A percentile compares a stretch with the other conserved stretches of the same genome.
phyloP scores from a whole-genome alignment of 2,329 filamentous ascomycete species.

The Huntiella omanensis region DNA sequence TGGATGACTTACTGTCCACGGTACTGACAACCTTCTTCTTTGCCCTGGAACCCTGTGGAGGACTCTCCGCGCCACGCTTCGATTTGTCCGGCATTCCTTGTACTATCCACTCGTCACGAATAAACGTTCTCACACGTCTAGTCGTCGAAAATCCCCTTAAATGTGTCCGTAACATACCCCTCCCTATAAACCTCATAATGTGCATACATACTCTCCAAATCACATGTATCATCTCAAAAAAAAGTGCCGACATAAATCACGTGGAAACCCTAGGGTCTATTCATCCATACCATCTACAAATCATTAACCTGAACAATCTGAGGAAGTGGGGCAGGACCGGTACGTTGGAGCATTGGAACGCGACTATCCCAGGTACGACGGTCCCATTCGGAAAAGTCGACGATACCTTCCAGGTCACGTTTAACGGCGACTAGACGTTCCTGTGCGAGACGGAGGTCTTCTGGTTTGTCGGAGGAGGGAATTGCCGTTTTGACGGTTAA shows the following conservation, averaged over 20 bases:
- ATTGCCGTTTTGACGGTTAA: conserved; percentile 35
- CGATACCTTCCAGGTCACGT: conserved; percentile 30
- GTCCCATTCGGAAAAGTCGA: conserved; percentile 33
- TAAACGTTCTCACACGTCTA: too few relatives aligned
- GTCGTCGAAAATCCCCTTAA: too few relatives aligned
- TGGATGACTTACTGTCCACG: conserved; percentile 3
- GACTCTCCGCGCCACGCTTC: conserved; percentile 3
- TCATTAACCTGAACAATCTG: conserved; percentile 14
- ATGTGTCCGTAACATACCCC: too few relatives aligned
- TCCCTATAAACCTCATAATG: too few relatives aligned
- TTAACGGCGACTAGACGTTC: conserved; percentile 30
- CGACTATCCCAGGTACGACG: conserved; percentile 35
- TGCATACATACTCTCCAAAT: too few relatives aligned
- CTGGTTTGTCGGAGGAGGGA: conserved; percentile 36
- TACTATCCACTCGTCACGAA: too few relatives aligned
- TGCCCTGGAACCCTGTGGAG: neutral
- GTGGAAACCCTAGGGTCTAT: too few relatives aligned
- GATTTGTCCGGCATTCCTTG: neutral
- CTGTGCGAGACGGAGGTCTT: conserved; percentile 35
- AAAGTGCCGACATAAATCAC: too few relatives aligned
- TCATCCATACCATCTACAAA: neutral
- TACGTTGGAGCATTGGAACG: conserved; percentile 21
- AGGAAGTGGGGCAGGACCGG: conserved; percentile 19
- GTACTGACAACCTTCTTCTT: conserved; percentile 6
- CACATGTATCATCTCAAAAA: too few relatives aligned